Base-by-base conservation (phyloP, 2,329 filamentous ascomycete genomes). In the Aspergillus caelatus region DNA sequence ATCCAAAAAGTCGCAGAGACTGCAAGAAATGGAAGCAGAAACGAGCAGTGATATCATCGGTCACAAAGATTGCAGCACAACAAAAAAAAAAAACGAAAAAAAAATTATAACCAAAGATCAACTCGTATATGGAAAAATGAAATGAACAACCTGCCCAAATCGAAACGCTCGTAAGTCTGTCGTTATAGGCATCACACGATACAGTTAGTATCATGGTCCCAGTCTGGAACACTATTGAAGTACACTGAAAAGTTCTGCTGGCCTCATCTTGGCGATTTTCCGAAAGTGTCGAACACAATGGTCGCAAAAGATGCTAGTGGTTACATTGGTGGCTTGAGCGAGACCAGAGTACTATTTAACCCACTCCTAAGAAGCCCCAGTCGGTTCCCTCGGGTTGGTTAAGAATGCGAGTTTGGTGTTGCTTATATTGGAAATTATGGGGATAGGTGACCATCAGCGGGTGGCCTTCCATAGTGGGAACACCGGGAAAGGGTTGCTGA, bases 361-460 rank as follows among this genome's bases (percentile, higher is more conserved):
- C 75, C 61, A 77, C 74, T 45, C 77, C 77, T 62, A 79, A 67
- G 68, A 78, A 79, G 8, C 72, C 69, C 76, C 77, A 79, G 70
- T 79, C 77, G 57, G 77, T 78, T 64, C 76, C 77, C 64, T 78
- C 77, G 61, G 75, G 71, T 67, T 77, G 76, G 58, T 76, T 75
- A 62, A 78, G 68, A 34, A 78, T 70, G 57, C 75, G 74, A 53
- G 71, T 62, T 34, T 69, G 71, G 28, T 68, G 71, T 66, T 70
- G 63, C 64, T 78, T 78, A 61, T 74, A 77, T 61, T 74, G 69
- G 62, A 72, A 74, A 65, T 71, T 72, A 30, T 71, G 69, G 61
- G 74, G 68, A 62, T 77, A 77, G 48, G 73, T 68, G 56, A 75
- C 67, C 69, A 78, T 74, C 59, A 77, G 69, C 14, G 74, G 67